Conservation (phyloP, 2,329 filamentous ascomycete species). For the Pleurostoma richardsiae region DNA sequence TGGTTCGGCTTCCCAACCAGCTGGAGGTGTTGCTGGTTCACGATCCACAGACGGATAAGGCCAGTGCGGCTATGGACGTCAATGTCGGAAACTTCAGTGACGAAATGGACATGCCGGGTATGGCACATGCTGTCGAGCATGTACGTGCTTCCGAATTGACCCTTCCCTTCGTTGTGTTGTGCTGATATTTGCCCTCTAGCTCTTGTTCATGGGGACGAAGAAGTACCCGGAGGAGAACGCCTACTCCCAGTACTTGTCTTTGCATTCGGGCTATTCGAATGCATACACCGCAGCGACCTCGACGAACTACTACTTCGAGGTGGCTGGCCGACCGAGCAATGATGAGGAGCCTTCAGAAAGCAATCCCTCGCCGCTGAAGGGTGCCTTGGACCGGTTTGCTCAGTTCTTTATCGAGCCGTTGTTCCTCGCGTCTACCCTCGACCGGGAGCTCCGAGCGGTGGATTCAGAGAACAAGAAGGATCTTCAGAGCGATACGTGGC, state of each 20-base stretch:
- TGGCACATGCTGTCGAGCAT: slow-evolving; percentile 95
- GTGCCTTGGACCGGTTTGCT: slow-evolving; percentile 83
- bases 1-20: slow-evolving; percentile 79
- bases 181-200: slow-evolving; percentile 26
- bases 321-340: slow-evolving; percentile 72
- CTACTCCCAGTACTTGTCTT: slow-evolving; percentile 87
- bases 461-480: slow-evolving; percentile 99
- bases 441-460: slow-evolving; percentile 81
- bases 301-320: slow-evolving; percentile 97
- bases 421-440: slow-evolving; percentile 78
- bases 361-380: slow-evolving; percentile 62
- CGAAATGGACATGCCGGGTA: slow-evolving; percentile 82
- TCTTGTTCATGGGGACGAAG: slow-evolving; percentile 97
- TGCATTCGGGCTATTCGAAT: slow-evolving; percentile 88
- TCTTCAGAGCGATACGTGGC: slow-evolving; percentile 83
- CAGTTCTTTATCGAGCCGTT: slow-evolving; percentile 90
- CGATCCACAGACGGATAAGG: slow-evolving; percentile 93
- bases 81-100: slow-evolving; percentile 96
- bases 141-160: slow-evolving; percentile 31
- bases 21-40: slow-evolving; percentile 90
- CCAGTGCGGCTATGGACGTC: slow-evolving; percentile 90
- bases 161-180: background rate
- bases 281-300: slow-evolving; percentile 91
- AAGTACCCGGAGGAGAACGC: slow-evolving; percentile 97
- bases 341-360: slow-evolving; percentile 48